phyloP scores from a whole-genome alignment of 2,329 filamentous ascomycete species.

The Diaporthe vaccinii region DNA sequence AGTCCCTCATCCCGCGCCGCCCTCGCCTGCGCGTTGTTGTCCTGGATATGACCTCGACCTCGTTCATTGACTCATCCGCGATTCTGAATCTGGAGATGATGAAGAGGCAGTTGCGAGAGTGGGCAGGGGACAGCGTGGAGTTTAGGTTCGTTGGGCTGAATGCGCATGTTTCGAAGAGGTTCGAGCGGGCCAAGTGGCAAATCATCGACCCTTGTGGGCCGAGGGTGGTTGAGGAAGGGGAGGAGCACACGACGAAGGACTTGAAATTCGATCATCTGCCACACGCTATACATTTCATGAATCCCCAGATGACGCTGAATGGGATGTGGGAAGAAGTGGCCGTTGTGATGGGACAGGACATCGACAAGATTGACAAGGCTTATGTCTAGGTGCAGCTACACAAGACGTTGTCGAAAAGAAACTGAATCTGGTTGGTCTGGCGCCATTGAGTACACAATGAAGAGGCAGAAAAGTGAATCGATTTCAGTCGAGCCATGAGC shows the following conservation, averaged over 20 bases:
- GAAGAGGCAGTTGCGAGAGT: constrained; percentile 33
- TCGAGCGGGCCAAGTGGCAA: constrained; percentile 34
- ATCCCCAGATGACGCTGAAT: constrained; percentile 1
- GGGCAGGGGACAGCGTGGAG: constrained; percentile 28
- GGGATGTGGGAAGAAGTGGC: constrained; percentile 30
- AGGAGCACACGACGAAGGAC: constrained; percentile 11
- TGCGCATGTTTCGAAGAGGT: constrained; percentile 17
- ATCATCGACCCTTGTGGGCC: constrained; percentile 19
- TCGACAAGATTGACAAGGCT: constrained; percentile 10
- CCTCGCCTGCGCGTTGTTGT: constrained; percentile 30
- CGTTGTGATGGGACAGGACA: constrained; percentile 4
- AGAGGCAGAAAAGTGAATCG: background rate
- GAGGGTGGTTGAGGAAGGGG: background rate
- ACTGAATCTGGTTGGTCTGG: background rate
- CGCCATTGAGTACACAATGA: background rate
- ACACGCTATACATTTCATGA: constrained; percentile 19
- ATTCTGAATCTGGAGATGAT: constrained; percentile 46
- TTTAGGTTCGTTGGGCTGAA: constrained; percentile 28
- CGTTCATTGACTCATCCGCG: constrained; percentile 54
- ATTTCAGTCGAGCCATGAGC: background rate
- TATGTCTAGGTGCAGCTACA: background rate
- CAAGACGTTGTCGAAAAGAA: background rate
- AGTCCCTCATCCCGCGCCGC: background rate
- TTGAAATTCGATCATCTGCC: constrained; percentile 26
- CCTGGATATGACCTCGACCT: constrained; percentile 48